A percentile compares a stretch with the other conserved stretches of the same genome.
Conservation (phyloP, 495 filamentous ascomycete genomes). For the Penicillium coffeae region DNA sequence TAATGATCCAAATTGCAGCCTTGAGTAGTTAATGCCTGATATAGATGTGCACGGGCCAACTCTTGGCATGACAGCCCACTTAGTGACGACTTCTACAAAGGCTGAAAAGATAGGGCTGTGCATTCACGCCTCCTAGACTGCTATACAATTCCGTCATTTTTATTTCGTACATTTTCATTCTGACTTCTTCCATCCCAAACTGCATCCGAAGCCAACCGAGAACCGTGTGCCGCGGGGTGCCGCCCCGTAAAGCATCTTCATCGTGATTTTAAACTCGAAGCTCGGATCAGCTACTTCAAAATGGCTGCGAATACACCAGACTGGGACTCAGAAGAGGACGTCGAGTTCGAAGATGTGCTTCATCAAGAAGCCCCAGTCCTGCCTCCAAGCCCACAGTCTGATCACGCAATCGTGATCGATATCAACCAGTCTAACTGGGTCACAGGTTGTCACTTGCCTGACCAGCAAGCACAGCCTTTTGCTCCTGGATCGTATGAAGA, state of each 20-base stretch:
- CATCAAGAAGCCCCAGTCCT: neutral
- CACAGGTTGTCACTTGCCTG: conserved; percentile 14
- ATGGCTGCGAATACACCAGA: neutral
- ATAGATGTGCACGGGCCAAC: conserved; percentile 33
- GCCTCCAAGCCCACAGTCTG: neutral
- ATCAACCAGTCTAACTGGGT: conserved; percentile 7
- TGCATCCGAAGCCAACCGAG: too few relatives aligned
- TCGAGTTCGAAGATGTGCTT: conserved; percentile 26
- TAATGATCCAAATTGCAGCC: too few relatives aligned
- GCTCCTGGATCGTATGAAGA: conserved; percentile 72
- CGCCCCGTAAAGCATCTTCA: too few relatives aligned
- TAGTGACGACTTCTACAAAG: neutral
- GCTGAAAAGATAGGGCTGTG: neutral
- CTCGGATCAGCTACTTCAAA: too few relatives aligned
- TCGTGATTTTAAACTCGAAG: too few relatives aligned
- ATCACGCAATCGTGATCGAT: neutral
- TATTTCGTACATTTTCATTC: too few relatives aligned
- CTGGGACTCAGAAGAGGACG: conserved; percentile 16
- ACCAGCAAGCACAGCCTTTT: conserved; percentile 53
- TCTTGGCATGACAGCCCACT: conserved; percentile 39
- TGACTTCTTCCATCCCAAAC: too few relatives aligned
- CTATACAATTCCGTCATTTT: too few relatives aligned
- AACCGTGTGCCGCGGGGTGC: too few relatives aligned
- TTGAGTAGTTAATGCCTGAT: too few relatives aligned
- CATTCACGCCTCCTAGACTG: neutral